Base-by-base conservation (phyloP, 768 basidiomycete species). In the Clavaria fumosa region DNA sequence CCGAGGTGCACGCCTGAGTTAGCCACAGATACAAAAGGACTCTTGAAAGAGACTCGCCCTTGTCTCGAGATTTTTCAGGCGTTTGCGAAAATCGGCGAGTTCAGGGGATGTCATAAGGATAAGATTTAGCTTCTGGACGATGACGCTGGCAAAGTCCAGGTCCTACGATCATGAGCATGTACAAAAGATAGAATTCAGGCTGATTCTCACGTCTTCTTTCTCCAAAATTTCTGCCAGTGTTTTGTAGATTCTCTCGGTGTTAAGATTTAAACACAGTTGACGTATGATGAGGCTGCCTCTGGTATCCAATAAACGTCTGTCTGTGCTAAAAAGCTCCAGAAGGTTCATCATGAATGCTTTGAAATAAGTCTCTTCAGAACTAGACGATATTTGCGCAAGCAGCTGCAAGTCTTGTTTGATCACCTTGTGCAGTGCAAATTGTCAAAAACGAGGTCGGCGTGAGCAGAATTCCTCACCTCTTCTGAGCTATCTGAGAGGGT, bases 221-320 rank as follows among this genome's bases (percentile, higher is more conserved):
- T 97, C 95, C 47, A 99, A 55, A 23, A 99, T 90, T 61, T 97
- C 95, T 0, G 95, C 93, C 52, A 96, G 88, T 0, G 89, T 86
- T 31, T 84, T 67, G 54, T 95, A 99, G 52, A 99, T 96, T 42
- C 79, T 70, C 56, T 99, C 95, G 0, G 90, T 86, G 54, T 90
- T 95, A 41, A 99, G 69, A 50, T 89, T 88, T 28, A 91, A 56
- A 52, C 95, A 97, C 9, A 99, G 62, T 48, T 97, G 90, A 6
- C 95, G 72, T 38, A 97, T 90, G 51, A 99, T 97, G 20, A 97
- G 66, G 51, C 90, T 95, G 14, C 95, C 93, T 21, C 91, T 68
- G 0, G 81, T 81, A 46, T 97, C 91, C 23, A 99, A 60, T 23
- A 99, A 60, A 40, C 84, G 67, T 31, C 89, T 62, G 51, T 99